Evolutionary conservation across 169 alveolate species (phyloP).

Genomic region (Cryptosporidium canis): DNA sequence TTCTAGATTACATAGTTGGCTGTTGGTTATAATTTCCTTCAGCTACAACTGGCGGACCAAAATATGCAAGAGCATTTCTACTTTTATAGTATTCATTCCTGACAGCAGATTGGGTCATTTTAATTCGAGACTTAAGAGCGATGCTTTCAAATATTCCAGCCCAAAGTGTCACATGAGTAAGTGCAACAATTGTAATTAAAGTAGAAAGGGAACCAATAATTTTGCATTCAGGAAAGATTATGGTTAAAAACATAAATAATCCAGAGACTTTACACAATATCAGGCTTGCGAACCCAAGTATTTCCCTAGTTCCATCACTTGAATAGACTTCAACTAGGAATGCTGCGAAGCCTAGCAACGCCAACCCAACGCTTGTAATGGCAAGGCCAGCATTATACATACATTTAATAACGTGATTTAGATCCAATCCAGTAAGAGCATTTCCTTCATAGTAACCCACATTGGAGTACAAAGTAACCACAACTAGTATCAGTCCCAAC

Average conservation of each 20-base stretch:
- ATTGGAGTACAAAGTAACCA: slow-evolving; percentile 33
- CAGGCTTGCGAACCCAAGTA: slow-evolving; percentile 92
- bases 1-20: background rate
- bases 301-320: slow-evolving; percentile 91
- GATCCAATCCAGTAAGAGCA: slow-evolving; percentile 37
- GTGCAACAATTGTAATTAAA: slow-evolving; percentile 81
- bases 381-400: slow-evolving; percentile 77
- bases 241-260: slow-evolving; percentile 44
- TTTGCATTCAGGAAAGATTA: slow-evolving; percentile 78
- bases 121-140: slow-evolving; percentile 87
- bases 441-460: slow-evolving; percentile 58
- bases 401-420: slow-evolving; percentile 39
- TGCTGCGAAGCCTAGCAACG: slow-evolving; percentile 85
- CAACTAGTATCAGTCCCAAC: slow-evolving; percentile 40
- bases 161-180: slow-evolving; percentile 84
- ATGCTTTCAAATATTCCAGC: slow-evolving; percentile 89
- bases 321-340: slow-evolving; percentile 90
- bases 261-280: slow-evolving; percentile 82
- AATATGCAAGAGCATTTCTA: slow-evolving; percentile 92
- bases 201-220: slow-evolving; percentile 84
- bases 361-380: slow-evolving; percentile 85
- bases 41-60: slow-evolving; percentile 91
- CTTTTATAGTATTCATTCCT: slow-evolving; percentile 91
- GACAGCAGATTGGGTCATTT: slow-evolving; percentile 90
- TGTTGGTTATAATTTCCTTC: slow-evolving; percentile 73